A percentile compares a stretch with the other conserved stretches of the same genome.
phyloP scores from a whole-genome alignment of 768 basidiomycete species.

The Phylloporus sp. region DNA sequence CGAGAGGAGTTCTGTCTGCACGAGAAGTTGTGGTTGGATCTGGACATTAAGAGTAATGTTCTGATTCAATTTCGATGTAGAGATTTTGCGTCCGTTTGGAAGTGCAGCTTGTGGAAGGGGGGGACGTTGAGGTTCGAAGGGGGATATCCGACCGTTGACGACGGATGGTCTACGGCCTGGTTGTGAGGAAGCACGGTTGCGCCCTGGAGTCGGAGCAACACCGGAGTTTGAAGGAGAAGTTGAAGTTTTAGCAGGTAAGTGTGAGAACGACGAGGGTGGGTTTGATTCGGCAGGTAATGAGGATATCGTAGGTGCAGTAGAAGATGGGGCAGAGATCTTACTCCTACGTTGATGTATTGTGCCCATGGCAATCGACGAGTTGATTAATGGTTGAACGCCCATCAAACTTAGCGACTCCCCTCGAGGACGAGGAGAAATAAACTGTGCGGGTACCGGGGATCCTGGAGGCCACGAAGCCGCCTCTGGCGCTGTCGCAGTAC shows the following conservation, averaged over 20 bases:
- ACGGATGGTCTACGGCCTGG: slow-evolving; percentile 68
- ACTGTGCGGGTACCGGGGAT: slow-evolving; percentile 42
- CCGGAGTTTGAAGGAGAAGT: slow-evolving; percentile 41
- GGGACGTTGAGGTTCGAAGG: slow-evolving; percentile 46
- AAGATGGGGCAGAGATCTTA: slow-evolving; percentile 61
- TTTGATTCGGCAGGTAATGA: slow-evolving; percentile 39
- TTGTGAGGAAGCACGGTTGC: slow-evolving; percentile 72
- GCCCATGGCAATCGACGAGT: slow-evolving; percentile 54
- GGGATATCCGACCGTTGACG: slow-evolving; percentile 49
- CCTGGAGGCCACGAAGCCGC: slow-evolving; percentile 39
- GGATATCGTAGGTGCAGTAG: slow-evolving; percentile 21
- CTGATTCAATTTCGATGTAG: slow-evolving; percentile 56
- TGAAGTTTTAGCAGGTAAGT: slow-evolving; percentile 26
- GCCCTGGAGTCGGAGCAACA: slow-evolving; percentile 36
- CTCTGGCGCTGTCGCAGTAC: slow-evolving; percentile 21
- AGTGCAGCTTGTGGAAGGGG: slow-evolving; percentile 46
- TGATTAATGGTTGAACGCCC: slow-evolving; percentile 46
- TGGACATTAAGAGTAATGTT: slow-evolving; percentile 41
- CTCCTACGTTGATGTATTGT: slow-evolving; percentile 66
- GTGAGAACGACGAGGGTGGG: slow-evolving; percentile 34
- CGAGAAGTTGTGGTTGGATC: slow-evolving; percentile 44
- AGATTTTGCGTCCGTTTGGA: slow-evolving; percentile 53
- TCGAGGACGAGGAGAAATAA: slow-evolving; percentile 49
- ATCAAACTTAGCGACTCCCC: slow-evolving; percentile 45
- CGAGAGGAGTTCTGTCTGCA: slow-evolving; percentile 51